Conservation (phyloP, 805 yeast genomes). For the Saccharomycopsis capsularis region DNA sequence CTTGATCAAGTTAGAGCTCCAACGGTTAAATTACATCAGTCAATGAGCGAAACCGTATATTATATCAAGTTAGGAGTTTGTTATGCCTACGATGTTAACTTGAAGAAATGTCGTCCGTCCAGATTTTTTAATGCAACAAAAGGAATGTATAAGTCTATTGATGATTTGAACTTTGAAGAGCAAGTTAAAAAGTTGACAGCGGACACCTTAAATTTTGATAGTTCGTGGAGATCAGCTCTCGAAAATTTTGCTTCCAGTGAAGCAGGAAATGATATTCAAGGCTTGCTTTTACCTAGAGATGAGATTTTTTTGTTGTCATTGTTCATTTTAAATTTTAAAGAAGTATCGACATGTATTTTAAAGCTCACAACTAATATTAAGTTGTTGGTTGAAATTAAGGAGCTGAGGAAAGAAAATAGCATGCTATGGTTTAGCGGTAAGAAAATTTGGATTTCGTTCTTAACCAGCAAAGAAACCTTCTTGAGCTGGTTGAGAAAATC, state of each 20-base stretch:
- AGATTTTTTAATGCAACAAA: neutral
- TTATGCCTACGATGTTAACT: slow-evolving; percentile 35
- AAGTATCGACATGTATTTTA: slow-evolving; percentile 30
- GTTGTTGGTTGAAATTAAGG: slow-evolving; percentile 28
- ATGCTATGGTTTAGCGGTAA: slow-evolving; percentile 29
- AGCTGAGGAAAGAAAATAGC: slow-evolving; percentile 30
- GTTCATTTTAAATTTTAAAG: slow-evolving; percentile 41
- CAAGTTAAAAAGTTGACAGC: slow-evolving; percentile 25
- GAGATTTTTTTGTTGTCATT: slow-evolving; percentile 45
- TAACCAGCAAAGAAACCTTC: slow-evolving; percentile 30
- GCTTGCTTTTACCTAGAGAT: slow-evolving; percentile 38
- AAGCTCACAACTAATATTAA: slow-evolving; percentile 30
- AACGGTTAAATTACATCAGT: slow-evolving; percentile 30
- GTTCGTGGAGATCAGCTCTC: slow-evolving; percentile 30
- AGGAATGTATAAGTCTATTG: slow-evolving; percentile 4
- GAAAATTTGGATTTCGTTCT: slow-evolving; percentile 37
- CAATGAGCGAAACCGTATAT: slow-evolving; percentile 31
- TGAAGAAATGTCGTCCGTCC: neutral
- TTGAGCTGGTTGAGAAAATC: slow-evolving; percentile 28
- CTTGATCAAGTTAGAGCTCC: slow-evolving; percentile 29
- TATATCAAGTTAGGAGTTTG: slow-evolving; percentile 31
- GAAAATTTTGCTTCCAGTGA: slow-evolving; percentile 22
- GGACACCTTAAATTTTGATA: slow-evolving; percentile 31
- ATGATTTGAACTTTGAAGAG: slow-evolving; percentile 25
- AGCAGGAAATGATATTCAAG: slow-evolving; percentile 19